Conservation (phyloP, 306 rosid species). For the Quercus alba region DNA sequence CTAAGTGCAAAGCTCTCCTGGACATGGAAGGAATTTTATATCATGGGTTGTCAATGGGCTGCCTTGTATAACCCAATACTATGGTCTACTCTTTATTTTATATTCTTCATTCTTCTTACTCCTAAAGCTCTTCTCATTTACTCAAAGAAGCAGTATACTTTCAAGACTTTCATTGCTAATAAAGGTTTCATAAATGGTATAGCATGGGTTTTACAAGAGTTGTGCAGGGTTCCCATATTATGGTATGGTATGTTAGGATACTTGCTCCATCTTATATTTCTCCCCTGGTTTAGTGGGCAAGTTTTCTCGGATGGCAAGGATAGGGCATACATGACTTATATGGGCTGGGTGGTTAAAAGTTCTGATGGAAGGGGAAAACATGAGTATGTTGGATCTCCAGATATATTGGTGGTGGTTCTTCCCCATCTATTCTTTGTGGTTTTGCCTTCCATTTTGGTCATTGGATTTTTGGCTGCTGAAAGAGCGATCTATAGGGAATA, state of each 20-base stretch:
- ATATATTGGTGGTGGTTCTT: conserved; percentile 79
- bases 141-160: conserved; percentile 51
- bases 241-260: conserved; percentile 78
- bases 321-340: conserved; percentile 79
- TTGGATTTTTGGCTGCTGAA: conserved; percentile 58
- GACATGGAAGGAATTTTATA: conserved; percentile 88
- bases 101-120: conserved; percentile 60
- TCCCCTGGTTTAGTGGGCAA: conserved; percentile 80
- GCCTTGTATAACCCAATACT: conserved; percentile 68
- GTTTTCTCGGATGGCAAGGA: conserved; percentile 59
- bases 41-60: conserved; percentile 93
- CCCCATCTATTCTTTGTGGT: conserved; percentile 75
- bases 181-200: conserved; percentile 48
- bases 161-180: conserved; percentile 44
- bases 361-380: conserved; percentile 40
- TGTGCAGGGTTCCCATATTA: conserved; percentile 46
- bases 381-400: conserved; percentile 78
- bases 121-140: conserved; percentile 67
- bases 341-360: conserved; percentile 75
- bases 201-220: conserved; percentile 75
- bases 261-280: conserved; percentile 61
- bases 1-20: conserved; percentile 57
- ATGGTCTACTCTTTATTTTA: conserved; percentile 52
- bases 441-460: conserved; percentile 64
- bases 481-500: conserved; percentile 50